Evolutionary conservation across 257 asterid genomes (phyloP).

Genomic region (Vinca minor): DNA sequence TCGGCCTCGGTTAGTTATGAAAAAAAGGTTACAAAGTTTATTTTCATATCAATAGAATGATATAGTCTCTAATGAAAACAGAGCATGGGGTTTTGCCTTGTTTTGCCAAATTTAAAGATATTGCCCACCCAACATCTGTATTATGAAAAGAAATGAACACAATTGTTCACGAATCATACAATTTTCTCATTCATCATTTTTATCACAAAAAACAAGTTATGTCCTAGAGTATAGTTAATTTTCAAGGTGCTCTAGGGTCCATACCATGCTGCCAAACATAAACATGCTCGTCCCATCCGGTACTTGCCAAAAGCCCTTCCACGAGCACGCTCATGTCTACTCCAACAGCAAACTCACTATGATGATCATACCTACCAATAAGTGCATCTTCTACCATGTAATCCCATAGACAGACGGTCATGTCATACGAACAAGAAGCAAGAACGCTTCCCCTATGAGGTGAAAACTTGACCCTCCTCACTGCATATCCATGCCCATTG

Average conservation of each 20-base stretch:
- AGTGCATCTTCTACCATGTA: slow-evolving; percentile 92
- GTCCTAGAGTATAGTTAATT: slow-evolving; percentile 9
- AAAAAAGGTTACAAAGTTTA: background rate
- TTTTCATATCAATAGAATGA: background rate
- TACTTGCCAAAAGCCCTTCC: slow-evolving; percentile 91
- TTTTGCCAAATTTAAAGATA: too few species aligned
- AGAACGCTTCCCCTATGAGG: slow-evolving; percentile 72
- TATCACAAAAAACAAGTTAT: background rate
- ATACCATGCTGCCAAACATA: slow-evolving; percentile 96
- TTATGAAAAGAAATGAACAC: too few species aligned
- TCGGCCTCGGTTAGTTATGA: too few species aligned
- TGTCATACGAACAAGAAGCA: slow-evolving; percentile 87
- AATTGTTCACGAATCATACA: background rate
- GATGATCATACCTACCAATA: slow-evolving; percentile 85
- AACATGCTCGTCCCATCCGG: slow-evolving; percentile 97
- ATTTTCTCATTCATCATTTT: slow-evolving; percentile 4
- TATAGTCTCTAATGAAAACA: too few species aligned
- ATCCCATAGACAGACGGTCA: slow-evolving; percentile 95
- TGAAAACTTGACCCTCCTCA: slow-evolving; percentile 89
- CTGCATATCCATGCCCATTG: slow-evolving; percentile 87
- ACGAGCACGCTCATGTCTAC: slow-evolving; percentile 91
- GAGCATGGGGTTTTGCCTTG: too few species aligned
- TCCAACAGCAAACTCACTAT: slow-evolving; percentile 88
- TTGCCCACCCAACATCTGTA: too few species aligned
- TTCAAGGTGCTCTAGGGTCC: slow-evolving; percentile 85